These are phyloP conservation scores for Bremia lactucae DNA, from an alignment of 352 stramenopile species.

Conservation along the genomic window DNA sequence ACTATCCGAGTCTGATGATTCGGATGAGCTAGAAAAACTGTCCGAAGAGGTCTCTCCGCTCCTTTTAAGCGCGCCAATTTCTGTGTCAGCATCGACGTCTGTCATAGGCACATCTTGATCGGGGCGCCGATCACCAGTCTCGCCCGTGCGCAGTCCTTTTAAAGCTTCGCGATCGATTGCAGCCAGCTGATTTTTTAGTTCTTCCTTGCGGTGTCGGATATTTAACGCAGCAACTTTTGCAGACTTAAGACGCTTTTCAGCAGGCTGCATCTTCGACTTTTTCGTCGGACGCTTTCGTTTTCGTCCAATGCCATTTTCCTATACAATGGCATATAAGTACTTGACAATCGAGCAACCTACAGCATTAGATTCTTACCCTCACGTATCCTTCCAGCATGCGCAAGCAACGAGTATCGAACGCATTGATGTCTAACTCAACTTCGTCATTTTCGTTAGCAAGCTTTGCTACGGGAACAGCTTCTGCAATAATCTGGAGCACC, in stretches of 20 bases:
- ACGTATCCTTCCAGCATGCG: slow-evolving; percentile 86
- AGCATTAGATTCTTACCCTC: slow-evolving; percentile 47
- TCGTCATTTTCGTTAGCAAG: slow-evolving; percentile 77
- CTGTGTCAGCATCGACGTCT: slow-evolving; percentile 29
- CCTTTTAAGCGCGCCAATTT: slow-evolving; percentile 25
- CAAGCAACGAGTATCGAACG: slow-evolving; percentile 78
- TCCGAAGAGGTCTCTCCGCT: slow-evolving; percentile 33
- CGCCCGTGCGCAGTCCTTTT: slow-evolving; percentile 3
- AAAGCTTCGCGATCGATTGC: slow-evolving; percentile 47
- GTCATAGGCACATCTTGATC: slow-evolving; percentile 46
- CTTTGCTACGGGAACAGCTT: slow-evolving; percentile 76
- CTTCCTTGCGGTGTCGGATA: slow-evolving; percentile 58
- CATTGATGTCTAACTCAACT: slow-evolving; percentile 86
- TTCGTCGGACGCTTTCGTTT: slow-evolving; percentile 70
- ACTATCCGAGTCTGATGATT: slow-evolving; percentile 77
- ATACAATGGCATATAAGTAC: slow-evolving; percentile 4
- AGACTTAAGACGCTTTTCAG: slow-evolving; percentile 69
- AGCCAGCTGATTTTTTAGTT: slow-evolving; percentile 69
- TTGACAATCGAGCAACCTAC: slow-evolving; percentile 7
- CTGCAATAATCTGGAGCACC: slow-evolving; percentile 82
- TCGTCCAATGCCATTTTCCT: slow-evolving; percentile 82
- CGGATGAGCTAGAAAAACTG: slow-evolving; percentile 71
- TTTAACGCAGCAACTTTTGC: slow-evolving; percentile 74
- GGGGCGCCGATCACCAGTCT: slow-evolving; percentile 16
- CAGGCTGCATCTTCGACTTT: slow-evolving; percentile 38